Percentiles rank a stretch among this genome's conserved stretches.
These are phyloP conservation scores for Penicillium corylophilum DNA, from an alignment of 2,329 filamentous ascomycete genomes.

Conservation along the genomic window DNA sequence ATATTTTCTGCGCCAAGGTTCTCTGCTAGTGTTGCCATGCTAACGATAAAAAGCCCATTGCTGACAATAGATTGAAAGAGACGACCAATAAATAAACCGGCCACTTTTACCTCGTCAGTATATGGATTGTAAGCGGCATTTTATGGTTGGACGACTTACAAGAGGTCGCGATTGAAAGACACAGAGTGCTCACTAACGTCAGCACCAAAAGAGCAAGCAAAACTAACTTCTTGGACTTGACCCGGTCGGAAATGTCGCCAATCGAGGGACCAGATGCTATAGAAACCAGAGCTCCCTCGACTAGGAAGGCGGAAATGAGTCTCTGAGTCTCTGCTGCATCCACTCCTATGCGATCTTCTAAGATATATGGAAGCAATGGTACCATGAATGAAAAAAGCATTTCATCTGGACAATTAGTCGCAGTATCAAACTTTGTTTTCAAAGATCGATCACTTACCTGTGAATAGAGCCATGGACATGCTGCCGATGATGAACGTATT, in stretches of 20 bases:
- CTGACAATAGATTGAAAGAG: conserved; percentile 15
- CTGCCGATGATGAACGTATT: conserved; percentile 17
- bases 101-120: background rate
- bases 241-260: conserved; percentile 15
- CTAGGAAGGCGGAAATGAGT: conserved; percentile 18
- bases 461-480: conserved; percentile 21
- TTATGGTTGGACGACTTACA: background rate
- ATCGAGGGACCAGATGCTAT: conserved; percentile 19
- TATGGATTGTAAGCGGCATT: background rate
- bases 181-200: conserved; percentile 10
- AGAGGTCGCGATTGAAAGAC: conserved; percentile 8
- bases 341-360: conserved; percentile 18
- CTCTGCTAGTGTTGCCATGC: conserved; percentile 15
- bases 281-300: conserved; percentile 20
- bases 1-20: conserved; percentile 14
- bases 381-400: conserved; percentile 23
- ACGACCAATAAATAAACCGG: conserved; percentile 12
- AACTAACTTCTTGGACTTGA: conserved; percentile 13
- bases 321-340: conserved; percentile 12
- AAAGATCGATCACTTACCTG: conserved; percentile 6
- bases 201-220: conserved; percentile 6
- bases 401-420: conserved; percentile 14
- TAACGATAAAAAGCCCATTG: conserved; percentile 13
- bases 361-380: conserved; percentile 17
- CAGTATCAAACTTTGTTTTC: background rate